Evolutionary conservation across 1,284 basidiomycete species (phyloP).

Genomic region (Albatrellus sp.): DNA sequence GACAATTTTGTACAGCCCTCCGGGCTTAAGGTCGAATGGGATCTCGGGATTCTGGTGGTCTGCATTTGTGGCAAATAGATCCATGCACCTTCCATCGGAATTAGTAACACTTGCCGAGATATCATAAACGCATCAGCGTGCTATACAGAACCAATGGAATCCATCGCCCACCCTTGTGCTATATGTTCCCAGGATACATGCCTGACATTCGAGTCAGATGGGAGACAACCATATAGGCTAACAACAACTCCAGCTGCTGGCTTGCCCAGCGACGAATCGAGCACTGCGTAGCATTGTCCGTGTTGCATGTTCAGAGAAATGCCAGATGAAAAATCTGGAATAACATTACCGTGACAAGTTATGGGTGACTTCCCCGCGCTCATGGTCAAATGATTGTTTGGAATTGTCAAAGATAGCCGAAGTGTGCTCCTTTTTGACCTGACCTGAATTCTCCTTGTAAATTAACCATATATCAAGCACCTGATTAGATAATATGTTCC

Average conservation of each 20-base stretch:
- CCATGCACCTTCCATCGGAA: constrained; percentile 69
- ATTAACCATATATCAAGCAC: too few relatives aligned
- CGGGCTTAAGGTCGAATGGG: constrained; percentile 26
- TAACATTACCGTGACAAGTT: constrained; percentile 71
- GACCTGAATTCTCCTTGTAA: too few relatives aligned
- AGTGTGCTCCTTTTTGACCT: too few relatives aligned
- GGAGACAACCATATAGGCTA: constrained; percentile 35
- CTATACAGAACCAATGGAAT: background rate
- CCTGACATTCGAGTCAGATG: constrained; percentile 16
- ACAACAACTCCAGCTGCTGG: constrained; percentile 65
- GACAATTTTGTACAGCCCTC: constrained; percentile 70
- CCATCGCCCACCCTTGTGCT: constrained; percentile 41
- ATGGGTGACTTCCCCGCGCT: constrained; percentile 57
- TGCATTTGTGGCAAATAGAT: constrained; percentile 41
- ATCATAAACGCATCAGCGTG: background rate
- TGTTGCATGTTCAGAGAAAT: background rate
- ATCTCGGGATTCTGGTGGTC: constrained; percentile 31
- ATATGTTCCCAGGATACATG: constrained; percentile 36
- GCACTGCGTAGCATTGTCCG: constrained; percentile 37
- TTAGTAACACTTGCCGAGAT: constrained; percentile 54
- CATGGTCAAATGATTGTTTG: too few relatives aligned
- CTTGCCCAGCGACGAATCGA: constrained; percentile 75
- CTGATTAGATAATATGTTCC: too few relatives aligned
- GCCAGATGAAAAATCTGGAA: background rate
- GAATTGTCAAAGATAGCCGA: too few relatives aligned